Percentiles rank a stretch among this genome's conserved stretches.
These are phyloP conservation scores for Solanum chilense DNA, from an alignment of 257 asterid species.

Conservation along the genomic window DNA sequence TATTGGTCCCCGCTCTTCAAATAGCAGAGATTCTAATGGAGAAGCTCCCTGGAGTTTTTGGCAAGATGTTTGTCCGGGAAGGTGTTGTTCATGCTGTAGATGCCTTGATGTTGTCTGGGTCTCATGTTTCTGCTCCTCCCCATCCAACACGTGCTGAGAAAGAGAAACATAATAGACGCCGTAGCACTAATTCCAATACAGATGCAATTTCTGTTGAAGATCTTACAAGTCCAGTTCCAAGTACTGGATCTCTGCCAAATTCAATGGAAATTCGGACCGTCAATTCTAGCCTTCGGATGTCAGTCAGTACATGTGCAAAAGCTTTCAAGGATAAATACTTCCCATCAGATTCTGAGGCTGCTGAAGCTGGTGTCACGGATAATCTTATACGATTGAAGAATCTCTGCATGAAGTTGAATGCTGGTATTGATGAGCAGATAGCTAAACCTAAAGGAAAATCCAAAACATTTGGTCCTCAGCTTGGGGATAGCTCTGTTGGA, in stretches of 20 bases:
- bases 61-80: constrained; percentile 90
- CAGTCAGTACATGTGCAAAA: constrained; percentile 75
- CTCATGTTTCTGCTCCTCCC: constrained; percentile 25
- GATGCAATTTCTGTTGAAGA: constrained; percentile 52
- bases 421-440: constrained; percentile 47
- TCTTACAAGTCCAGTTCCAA: constrained; percentile 30
- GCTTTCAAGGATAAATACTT: constrained; percentile 80
- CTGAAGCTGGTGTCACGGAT: constrained; percentile 65
- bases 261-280: constrained; percentile 42
- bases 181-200: constrained; percentile 44
- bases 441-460: constrained; percentile 73
- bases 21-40: constrained; percentile 94
- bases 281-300: constrained; percentile 52
- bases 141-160: constrained; percentile 52
- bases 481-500: constrained; percentile 37
- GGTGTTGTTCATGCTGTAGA: constrained; percentile 97
- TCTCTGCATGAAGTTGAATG: constrained; percentile 65
- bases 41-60: constrained; percentile 83
- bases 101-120: constrained; percentile 46
- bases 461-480: constrained; percentile 42
- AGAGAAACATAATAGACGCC: constrained; percentile 66
- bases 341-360: constrained; percentile 56
- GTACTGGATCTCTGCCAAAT: constrained; percentile 40
- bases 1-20: constrained; percentile 91
- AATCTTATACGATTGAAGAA: constrained; percentile 76